Percentiles rank a stretch among this genome's conserved stretches.
These are phyloP conservation scores for Collybia mongolica DNA, from an alignment of 768 basidiomycete species.

Conservation along the genomic window DNA sequence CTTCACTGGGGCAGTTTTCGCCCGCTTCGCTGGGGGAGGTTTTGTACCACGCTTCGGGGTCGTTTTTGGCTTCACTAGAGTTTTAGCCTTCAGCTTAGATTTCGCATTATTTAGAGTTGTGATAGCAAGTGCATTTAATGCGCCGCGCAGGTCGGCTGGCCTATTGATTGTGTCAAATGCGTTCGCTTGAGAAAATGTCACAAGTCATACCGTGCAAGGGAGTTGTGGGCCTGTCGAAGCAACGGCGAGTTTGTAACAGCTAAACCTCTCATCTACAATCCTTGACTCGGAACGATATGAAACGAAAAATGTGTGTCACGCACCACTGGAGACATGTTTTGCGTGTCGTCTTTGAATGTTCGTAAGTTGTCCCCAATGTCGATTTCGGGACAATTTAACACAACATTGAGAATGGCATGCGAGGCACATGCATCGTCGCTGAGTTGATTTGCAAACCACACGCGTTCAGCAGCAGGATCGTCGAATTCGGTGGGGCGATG, in stretches of 20 bases:
- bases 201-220: conserved; percentile 52
- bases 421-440: conserved; percentile 67
- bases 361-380: conserved; percentile 45
- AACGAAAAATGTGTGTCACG: conserved; percentile 16
- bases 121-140: conserved; percentile 42
- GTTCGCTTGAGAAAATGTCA: neutral
- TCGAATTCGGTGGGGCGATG: conserved; percentile 45
- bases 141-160: conserved; percentile 57
- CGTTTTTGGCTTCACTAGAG: conserved; percentile 6
- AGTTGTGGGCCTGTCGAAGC: conserved; percentile 57
- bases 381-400: conserved; percentile 53
- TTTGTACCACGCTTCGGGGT: conserved; percentile 21
- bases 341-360: conserved; percentile 48
- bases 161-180: conserved; percentile 24
- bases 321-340: conserved; percentile 57
- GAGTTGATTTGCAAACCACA: conserved; percentile 72
- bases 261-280: conserved; percentile 58
- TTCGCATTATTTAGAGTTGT: conserved; percentile 44
- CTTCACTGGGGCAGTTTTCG: conserved; percentile 19
- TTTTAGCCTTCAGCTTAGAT: conserved; percentile 26
- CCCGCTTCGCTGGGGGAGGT: conserved; percentile 36
- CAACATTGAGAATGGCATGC: conserved; percentile 58
- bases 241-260: conserved; percentile 56
- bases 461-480: conserved; percentile 51
- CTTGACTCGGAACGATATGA: neutral